Evolutionary conservation across 108 stramenopile genomes (phyloP), one percentile per base, ranked within the genome.

Genomic region (Nitzschia putrida): DNA sequence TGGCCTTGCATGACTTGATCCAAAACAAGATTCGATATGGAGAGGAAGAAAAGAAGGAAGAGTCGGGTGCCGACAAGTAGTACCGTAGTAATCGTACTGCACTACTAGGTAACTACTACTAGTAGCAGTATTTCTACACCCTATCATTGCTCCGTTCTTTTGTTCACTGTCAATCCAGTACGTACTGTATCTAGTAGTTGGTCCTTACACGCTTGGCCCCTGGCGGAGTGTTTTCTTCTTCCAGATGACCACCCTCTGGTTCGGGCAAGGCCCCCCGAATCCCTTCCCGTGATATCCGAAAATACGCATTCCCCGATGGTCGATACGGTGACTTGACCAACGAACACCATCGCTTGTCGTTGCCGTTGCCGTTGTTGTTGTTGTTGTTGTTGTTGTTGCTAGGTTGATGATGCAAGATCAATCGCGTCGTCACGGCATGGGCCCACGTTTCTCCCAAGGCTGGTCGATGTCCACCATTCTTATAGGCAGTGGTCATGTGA

Each of bases 391-490:
- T 47, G 26, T 39, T 40, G 34, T 58, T 68, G 55, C 57, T 49
- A 38, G 58, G 34, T 24, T 54, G 69, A n/a, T 66, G 23, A 21
- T 41, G 23, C 2, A 22, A 90, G 61, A 51, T 94, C 25, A 21
- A 97, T 29, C 96, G 85, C n/a, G 94, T 94, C 1, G 95, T 85
- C 7, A 90, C 78, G 43, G 96, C 91, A 76, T 98, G 97, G 12
- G 97, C 92, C 97, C 97, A 98, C 13, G 92, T 83, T 56, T 96
- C 96, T 43, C 97, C 97, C 53, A 98, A 82, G 8, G 97, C 95
- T 8, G 97, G 96, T 55, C 42, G 53, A 16, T 45, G 12, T 16
- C 38, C 39, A 2, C 38, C 39, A 22, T 37, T 37, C 18, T 49
- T 16, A 7, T 56, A 71, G 29, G 81, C 85, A 51, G 87, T 96